Evolutionary conservation across 371 early-diverging fungal species (phyloP), one percentile per base, ranked within the genome.

Genomic region (Mortierella sp.): DNA sequence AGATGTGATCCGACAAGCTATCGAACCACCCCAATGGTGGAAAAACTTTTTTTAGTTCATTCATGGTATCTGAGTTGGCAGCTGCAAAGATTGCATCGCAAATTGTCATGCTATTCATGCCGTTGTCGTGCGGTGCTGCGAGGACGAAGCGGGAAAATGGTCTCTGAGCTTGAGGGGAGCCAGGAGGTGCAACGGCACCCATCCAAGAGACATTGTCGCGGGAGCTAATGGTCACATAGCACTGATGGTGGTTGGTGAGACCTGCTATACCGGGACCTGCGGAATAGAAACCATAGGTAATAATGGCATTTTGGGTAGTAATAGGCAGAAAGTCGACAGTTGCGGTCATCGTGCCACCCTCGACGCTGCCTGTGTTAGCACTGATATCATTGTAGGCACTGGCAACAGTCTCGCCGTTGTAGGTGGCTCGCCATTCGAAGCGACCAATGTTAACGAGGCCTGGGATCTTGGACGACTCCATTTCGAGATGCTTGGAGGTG

Each of bases 131-230:
- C 4, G 71, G 71, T 14, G 71, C 71, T 0, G 71, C 71, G 28
- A 71, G 71, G 47, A 64, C 71, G 45, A 71, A 71, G 6, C 64
- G 55, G 4, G 71, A 71, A 26, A 71, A 71, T 2, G 71, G 71
- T 28, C 58, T 64, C 9, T 37, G 64, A 1, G 64, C 71, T 35
- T 22, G 35, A 30, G 58, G 37, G n/a, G 71, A 71, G 14, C 71
- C 71, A 1, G 60, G 59, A 35, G 71, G 71, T 0, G 71, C 71
- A 5, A 71, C 32, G 5, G 64, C 11, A 30, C 71, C 64, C 71
- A 71, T 71, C 71, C 71, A 71, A 5, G 45, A 20, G 14, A 16
- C 58, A 40, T 71, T 71, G 20, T 26, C 58, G 9, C 57, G 37
- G 5, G 71, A 64, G 24, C 71, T 55, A 55, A 71, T 71, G 28